Percentiles rank a stretch among this genome's conserved stretches.
These are phyloP conservation scores for Mycena chlorophos DNA, from an alignment of 768 basidiomycete genomes.

Conservation along the genomic window DNA sequence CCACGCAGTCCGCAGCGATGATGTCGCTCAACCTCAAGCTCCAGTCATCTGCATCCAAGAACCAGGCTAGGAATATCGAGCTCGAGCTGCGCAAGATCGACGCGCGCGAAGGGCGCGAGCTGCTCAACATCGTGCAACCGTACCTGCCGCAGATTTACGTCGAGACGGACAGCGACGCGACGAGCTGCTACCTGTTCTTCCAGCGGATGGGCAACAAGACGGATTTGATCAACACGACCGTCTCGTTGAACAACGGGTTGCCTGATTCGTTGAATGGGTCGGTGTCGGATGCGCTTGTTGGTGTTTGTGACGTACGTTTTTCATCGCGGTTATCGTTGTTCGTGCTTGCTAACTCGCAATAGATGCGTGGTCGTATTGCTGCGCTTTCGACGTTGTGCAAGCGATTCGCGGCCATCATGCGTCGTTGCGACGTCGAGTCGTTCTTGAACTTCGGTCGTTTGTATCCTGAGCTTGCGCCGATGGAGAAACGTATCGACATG, in stretches of 20 bases:
- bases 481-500: conserved; percentile 91
- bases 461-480: conserved; percentile 78
- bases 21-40: conserved; percentile 94
- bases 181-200: conserved; percentile 91
- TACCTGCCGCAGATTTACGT: conserved; percentile 91
- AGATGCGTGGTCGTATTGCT: conserved; percentile 85
- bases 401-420: conserved; percentile 84
- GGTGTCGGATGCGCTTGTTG: conserved; percentile 86
- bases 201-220: conserved; percentile 83
- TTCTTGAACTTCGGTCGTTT: conserved; percentile 86
- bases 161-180: conserved; percentile 86
- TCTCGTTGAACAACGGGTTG: conserved; percentile 80
- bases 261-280: conserved; percentile 82
- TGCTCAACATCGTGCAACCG: conserved; percentile 84
- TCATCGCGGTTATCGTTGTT: neutral
- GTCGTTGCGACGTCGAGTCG: conserved; percentile 76
- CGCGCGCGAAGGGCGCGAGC: conserved; percentile 76
- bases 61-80: conserved; percentile 86
- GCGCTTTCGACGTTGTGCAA: conserved; percentile 82
- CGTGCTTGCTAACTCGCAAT: neutral
- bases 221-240: conserved; percentile 79
- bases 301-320: conserved; percentile 80
- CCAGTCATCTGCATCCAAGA: conserved; percentile 87
- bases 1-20: conserved; percentile 88
- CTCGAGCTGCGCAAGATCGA: conserved; percentile 86